Evolutionary conservation across 1,139 yeast genomes (phyloP), one percentile per base, ranked within the genome.

Genomic region (Casaregolazyma lundiana): DNA sequence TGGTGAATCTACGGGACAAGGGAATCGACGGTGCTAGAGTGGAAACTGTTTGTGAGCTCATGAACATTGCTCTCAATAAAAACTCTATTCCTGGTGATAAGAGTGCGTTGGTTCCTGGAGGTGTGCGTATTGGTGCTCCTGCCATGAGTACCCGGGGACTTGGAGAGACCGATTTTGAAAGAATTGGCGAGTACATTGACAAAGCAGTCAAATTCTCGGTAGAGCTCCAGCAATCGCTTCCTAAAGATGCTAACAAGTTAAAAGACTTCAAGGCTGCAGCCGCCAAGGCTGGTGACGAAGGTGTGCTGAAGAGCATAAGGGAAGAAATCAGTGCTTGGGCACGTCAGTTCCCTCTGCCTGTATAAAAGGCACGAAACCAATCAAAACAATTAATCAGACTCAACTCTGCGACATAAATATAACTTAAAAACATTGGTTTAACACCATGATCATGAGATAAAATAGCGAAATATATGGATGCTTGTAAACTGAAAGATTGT

Each of bases 141-240:
- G 97, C 97, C 50, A 90, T 90, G 97, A 85, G 97, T 53, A 88
- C 97, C 45, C 84, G 97, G 75, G 97, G 97, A 22, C 84, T 90
- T 61, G 83, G 84, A 38, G 78, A 77, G 53, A 76, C 70, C 41
- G 97, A 90, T 61, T 90, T 90, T 60, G 80, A 73, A 54, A 76
- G 78, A 64, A 92, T 90, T 49, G 86, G 90, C 21, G 78, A 75
- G 50, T 88, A 79, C 72, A 83, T 90, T 65, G 84, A 84, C 63
- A 72, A 71, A 58, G 95, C 96, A 24, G 94, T 86, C 51, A 77
- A 80, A 60, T 81, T 81, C 66, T 90, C 96, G 51, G 80, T 79
- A 67, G 76, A 78, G 55, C 76, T 83, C 56, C 97, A 92, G 74
- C 70, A 71, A 59, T 63, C 72, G 20, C 78, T 90, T 63, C 97